Evolutionary conservation across 805 yeast genomes (phyloP), one percentile per base, ranked within the genome.

Genomic region (Spathaspora boniae): DNA sequence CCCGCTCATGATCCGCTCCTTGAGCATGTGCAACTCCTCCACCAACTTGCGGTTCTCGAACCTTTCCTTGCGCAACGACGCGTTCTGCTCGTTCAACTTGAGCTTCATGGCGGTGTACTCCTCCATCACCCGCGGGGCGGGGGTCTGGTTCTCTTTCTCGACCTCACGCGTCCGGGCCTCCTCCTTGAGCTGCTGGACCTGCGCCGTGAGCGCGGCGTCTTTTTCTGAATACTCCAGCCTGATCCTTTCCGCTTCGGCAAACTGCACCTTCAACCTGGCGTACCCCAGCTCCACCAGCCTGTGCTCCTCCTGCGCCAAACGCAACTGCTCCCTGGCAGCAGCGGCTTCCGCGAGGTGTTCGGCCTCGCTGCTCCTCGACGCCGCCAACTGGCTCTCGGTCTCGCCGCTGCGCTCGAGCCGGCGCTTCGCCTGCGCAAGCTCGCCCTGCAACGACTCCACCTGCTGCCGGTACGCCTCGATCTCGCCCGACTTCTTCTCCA

Each of bases 1-100:
- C 74, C 78, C 81, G n/a, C 81, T 68, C 2, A 82, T 80, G n/a
- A 79, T 53, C 46, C 85, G 69, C 2, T 80, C 73, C 44, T 80
- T 82, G 9, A 84, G 56, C 46, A 82, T 60, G 21, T 71, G 68
- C 34, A 81, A 49, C 40, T 82, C 86, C 29, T 82, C 78, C 16
- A 66, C 60, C 29, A 81, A 53, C 40, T 58, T 72, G 54, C 47
- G 65, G 35, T 64, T 65, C 42, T 66, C 72, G 23, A 67, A 63
- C 38, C 53, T 58, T 46, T 76, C 80, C 24, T 64, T 71, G 29
- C 75, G 62, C 34, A 78, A 46, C 3, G 62, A 49, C 7, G 77
- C 78, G 40, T 68, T 60, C 15, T 64, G 67, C 38, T 78, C 83
- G 40, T 76, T 72, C 16, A 79, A 52, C 40, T 74, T 72, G 6